Evolutionary conservation across 768 basidiomycete species (phyloP), one percentile per base, ranked within the genome.

Genomic region (Mycena alexandri): DNA sequence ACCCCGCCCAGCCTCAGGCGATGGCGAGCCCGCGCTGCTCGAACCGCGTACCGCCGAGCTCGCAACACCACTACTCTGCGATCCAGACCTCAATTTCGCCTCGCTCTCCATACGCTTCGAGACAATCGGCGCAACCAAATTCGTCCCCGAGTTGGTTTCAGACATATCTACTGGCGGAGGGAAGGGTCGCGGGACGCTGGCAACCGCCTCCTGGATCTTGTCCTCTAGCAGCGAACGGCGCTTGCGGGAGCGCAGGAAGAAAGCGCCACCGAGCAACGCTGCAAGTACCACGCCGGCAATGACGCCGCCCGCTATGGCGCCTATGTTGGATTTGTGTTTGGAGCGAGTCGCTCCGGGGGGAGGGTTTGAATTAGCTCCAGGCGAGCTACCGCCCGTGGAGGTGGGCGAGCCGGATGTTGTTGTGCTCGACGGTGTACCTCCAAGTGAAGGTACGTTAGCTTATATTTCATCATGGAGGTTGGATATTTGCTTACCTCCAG

Each of bases 341-440:
- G 52, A 54, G 52, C 52, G n/a, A 38, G 52, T 54, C 34, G 52
- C 52, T 54, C 34, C 52, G 52, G 52, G 52, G 52, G 29, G 29
- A 25, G 36, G 24, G 51, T 53, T 54, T 54, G 34, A 38, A 36
- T 54, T 54, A 3, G 34, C 52, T 54, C 52, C 52, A 54, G 52
- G 38, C 52, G 52, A 54, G 52, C 52, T 54, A 54, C 52, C 11
- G 52, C 34, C 34, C 34, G 52, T 54, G 52, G 52, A 54, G 52
- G 52, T 36, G 52, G 52, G 34, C 52, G 52, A 38, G 52, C 52
- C 38, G 34, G 52, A 54, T 54, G 52, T 54, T 11, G 52, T 54
- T 54, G 52, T 54, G 52, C 34, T 54, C n/a, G 52, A 54, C 52
- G 52, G 34, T 54, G 52, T 54, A 54, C 52, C 52, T 54, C 52